Evolutionary conservation across 2,329 filamentous ascomycete genomes (phyloP), one percentile per base, ranked within the genome.

Genomic region (Scedosporium aurantiacum): DNA sequence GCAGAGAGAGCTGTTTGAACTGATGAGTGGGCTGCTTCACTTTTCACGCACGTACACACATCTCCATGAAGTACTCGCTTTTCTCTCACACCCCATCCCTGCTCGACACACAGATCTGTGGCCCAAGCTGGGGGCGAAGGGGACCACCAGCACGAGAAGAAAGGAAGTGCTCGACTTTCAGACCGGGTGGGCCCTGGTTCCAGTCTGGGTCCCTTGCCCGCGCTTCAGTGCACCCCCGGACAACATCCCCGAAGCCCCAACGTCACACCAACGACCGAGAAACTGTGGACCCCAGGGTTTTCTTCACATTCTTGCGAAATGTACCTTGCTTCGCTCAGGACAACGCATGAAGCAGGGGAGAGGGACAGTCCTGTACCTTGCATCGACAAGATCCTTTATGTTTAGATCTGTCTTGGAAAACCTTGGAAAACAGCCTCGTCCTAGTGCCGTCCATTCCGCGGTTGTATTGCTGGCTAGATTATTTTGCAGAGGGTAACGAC

Each of bases 151-250:
- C 23, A 25, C 8, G 12, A 14, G 21, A 54, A 23, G 12, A 14
- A 25, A 54, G 4, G 21, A 25, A 23, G 50, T 54, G 50, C 50
- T 54, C 50, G 23, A 54, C 50, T 54, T 54, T 37, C 23, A 54
- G 23, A 54, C 50, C 50, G 50, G 50, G 50, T 54, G 50, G 50
- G 50, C 50, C 50, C 50, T 54, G 50, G 50, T 27, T 54, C 50
- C 23, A 54, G 23, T 23, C 47, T 52, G 43, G 47, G 47, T 25
- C 47, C 47, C 47, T 21, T 52, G 47, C 47, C 23, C 47, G 23
- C 47, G 47, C 47, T 52, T 25, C 21, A 52, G 47, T 52, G 47
- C 47, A 52, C 47, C 47, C 47, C 47, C 47, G 47, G 47, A 52
- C 47, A 52, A 25, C 47, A 21, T 52, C 50, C 50, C 43, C 50